Conservation (phyloP, 1,284 basidiomycete species). For the Retiboletus flavoniger region DNA sequence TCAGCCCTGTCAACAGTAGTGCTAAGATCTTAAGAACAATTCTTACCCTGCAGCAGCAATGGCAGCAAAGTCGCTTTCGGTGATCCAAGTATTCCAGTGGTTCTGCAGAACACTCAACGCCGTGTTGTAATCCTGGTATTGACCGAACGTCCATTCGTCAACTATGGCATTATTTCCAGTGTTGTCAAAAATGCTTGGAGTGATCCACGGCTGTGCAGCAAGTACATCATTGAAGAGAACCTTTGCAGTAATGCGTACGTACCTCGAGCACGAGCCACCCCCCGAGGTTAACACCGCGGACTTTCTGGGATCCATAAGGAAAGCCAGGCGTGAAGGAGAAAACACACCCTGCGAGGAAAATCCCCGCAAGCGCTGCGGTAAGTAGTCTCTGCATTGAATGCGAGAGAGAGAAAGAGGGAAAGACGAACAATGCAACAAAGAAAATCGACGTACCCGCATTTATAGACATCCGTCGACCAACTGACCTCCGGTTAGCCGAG, state of each 20-base stretch:
- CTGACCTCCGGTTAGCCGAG: background rate
- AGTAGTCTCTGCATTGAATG: slow-evolving; percentile 15
- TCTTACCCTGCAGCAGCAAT: slow-evolving; percentile 73
- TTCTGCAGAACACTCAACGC: slow-evolving; percentile 52
- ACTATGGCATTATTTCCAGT: slow-evolving; percentile 62
- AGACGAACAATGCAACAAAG: background rate
- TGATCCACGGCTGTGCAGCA: slow-evolving; percentile 72
- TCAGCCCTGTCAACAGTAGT: background rate
- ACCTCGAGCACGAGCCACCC: slow-evolving; percentile 82
- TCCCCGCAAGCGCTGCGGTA: slow-evolving; percentile 14
- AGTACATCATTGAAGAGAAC: background rate
- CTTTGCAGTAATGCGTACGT: background rate
- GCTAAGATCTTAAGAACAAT: background rate
- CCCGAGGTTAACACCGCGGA: slow-evolving; percentile 59
- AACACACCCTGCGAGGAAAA: slow-evolving; percentile 15
- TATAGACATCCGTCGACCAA: slow-evolving; percentile 14
- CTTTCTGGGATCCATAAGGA: slow-evolving; percentile 47
- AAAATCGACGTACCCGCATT: slow-evolving; percentile 11
- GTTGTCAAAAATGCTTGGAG: slow-evolving; percentile 82
- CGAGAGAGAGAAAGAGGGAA: background rate
- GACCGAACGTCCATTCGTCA: slow-evolving; percentile 84
- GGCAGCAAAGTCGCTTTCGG: slow-evolving; percentile 68
- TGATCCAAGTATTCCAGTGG: slow-evolving; percentile 85
- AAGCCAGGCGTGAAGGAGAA: slow-evolving; percentile 42
- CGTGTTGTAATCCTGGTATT: slow-evolving; percentile 51